A percentile compares a stretch with the other conserved stretches of the same genome.
These are phyloP conservation scores for Acer saccharum DNA, from an alignment of 345 rosid species.

Conservation along the genomic window DNA sequence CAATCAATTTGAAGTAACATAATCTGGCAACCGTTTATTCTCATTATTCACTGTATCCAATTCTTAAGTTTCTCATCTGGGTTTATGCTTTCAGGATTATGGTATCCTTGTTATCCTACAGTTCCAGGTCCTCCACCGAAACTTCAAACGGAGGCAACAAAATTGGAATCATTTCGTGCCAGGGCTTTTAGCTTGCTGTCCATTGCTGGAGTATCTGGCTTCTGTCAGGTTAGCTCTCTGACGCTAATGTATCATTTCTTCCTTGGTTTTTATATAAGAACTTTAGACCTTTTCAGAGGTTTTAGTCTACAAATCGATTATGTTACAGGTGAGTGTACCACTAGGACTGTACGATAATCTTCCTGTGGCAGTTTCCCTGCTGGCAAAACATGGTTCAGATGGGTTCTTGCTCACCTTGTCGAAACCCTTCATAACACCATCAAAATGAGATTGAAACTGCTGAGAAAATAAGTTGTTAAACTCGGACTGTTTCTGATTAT, in stretches of 20 bases:
- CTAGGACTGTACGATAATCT: slow-evolving; percentile 55
- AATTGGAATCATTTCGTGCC: slow-evolving; percentile 51
- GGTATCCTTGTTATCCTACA: slow-evolving; percentile 73
- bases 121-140: slow-evolving; percentile 86
- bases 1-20: background rate
- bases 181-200: slow-evolving; percentile 78
- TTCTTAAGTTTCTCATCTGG: background rate
- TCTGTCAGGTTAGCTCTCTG: slow-evolving; percentile 66
- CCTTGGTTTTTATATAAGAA: background rate
- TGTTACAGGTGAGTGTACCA: slow-evolving; percentile 70
- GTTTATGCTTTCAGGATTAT: slow-evolving; percentile 41
- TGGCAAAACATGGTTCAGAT: slow-evolving; percentile 79
- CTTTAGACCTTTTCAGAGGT: background rate
- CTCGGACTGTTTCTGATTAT: background rate
- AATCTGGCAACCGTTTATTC: background rate
- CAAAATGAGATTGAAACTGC: slow-evolving; percentile 31
- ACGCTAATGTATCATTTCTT: background rate
- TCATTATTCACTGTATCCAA: background rate
- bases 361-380: slow-evolving; percentile 66
- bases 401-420: slow-evolving; percentile 66
- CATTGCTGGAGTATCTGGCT: slow-evolving; percentile 78
- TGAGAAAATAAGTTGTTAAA: slow-evolving; percentile 14
- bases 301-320: background rate
- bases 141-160: slow-evolving; percentile 53
- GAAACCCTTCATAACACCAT: slow-evolving; percentile 49